phyloP scores from a whole-genome alignment of 2,329 filamentous ascomycete species.

The Claviceps lovelessii region DNA sequence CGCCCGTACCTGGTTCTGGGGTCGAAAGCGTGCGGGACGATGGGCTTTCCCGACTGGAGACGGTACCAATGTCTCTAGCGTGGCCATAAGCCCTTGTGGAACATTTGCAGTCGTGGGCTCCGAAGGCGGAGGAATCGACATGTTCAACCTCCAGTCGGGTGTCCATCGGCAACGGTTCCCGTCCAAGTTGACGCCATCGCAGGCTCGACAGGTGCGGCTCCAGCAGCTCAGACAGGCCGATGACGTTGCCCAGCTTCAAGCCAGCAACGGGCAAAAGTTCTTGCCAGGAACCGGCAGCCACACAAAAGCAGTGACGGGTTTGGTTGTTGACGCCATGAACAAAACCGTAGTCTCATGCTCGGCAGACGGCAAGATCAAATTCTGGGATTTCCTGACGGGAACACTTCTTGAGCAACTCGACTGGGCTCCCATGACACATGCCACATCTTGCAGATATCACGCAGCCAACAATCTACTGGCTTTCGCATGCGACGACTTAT shows the following conservation, averaged over 20 bases:
- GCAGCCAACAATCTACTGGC: constrained; percentile 72
- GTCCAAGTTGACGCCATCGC: constrained; percentile 58
- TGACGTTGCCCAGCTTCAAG: constrained; percentile 40
- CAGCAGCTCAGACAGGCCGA: constrained; percentile 46
- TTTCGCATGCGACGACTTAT: constrained; percentile 76
- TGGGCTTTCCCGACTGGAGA: constrained; percentile 89
- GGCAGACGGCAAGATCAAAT: constrained; percentile 85
- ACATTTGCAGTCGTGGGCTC: constrained; percentile 89
- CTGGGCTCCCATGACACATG: constrained; percentile 60
- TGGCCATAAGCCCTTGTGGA: constrained; percentile 80
- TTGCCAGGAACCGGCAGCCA: constrained; percentile 54
- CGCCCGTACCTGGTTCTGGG: constrained; percentile 97
- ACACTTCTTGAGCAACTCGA: constrained; percentile 66
- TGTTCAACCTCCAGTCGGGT: constrained; percentile 95
- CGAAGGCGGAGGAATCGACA: constrained; percentile 67
- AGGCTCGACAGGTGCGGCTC: constrained; percentile 61
- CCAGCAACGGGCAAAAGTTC: constrained; percentile 28
- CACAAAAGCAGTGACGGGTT: constrained; percentile 66
- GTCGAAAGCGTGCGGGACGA: constrained; percentile 76
- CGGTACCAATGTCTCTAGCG: constrained; percentile 65
- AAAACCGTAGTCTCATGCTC: constrained; percentile 73
- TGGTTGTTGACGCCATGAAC: constrained; percentile 82
- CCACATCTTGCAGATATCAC: constrained; percentile 69
- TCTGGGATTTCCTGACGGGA: constrained; percentile 90
- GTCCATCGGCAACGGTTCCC: constrained; percentile 79